These are phyloP conservation scores for Bremia lactucae DNA, from an alignment of 352 stramenopile genomes.

Conservation along the genomic window DNA sequence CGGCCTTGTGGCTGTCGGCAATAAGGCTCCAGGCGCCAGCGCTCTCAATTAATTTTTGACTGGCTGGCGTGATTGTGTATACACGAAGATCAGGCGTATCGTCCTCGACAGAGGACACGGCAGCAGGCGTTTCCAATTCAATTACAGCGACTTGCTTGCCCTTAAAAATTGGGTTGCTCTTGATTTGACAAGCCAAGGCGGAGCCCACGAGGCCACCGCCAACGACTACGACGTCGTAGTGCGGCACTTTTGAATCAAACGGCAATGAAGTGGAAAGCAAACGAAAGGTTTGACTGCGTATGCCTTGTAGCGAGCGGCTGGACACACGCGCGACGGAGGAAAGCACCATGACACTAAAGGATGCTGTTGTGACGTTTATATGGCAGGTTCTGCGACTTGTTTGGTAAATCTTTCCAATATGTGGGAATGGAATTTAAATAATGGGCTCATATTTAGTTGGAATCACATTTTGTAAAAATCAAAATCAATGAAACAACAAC, in stretches of 20 bases:
- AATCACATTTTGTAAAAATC: too few relatives aligned
- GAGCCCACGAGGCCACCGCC: conserved; percentile 78
- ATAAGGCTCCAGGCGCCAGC: conserved; percentile 75
- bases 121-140: conserved; percentile 37
- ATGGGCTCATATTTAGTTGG: too few relatives aligned
- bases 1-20: conserved; percentile 32
- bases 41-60: conserved; percentile 63
- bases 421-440: too few relatives aligned
- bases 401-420: too few relatives aligned
- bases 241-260: conserved; percentile 26
- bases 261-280: conserved; percentile 13
- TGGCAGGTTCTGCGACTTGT: too few relatives aligned
- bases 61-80: conserved; percentile 85
- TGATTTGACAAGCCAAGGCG: conserved; percentile 70
- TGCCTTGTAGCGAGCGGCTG: conserved; percentile 14
- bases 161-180: conserved; percentile 63
- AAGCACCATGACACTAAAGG: conserved; percentile 17
- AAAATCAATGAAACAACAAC: too few relatives aligned
- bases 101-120: conserved; percentile 33
- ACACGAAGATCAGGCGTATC: conserved; percentile 79
- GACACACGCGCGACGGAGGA: conserved; percentile 16
- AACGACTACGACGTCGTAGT: conserved; percentile 77
- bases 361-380: conserved; percentile 13
- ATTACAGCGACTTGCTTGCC: conserved; percentile 73
- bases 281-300: conserved; percentile 2